These are phyloP conservation scores for Pezicula neosporulosa DNA, from an alignment of 2,329 filamentous ascomycete species.

Conservation along the genomic window DNA sequence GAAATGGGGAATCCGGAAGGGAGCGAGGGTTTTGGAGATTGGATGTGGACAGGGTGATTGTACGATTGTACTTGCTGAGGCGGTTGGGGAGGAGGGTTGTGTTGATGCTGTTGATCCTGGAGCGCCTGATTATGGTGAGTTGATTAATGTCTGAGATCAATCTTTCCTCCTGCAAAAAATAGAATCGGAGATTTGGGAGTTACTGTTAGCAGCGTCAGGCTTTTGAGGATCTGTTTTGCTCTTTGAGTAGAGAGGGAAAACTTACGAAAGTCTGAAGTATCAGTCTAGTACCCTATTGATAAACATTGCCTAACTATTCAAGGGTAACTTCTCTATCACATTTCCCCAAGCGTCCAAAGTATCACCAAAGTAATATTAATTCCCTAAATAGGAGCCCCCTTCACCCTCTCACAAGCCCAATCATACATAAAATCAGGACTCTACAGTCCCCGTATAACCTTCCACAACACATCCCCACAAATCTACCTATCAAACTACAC, in stretches of 20 bases:
- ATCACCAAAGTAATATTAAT: no score
- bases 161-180: neutral
- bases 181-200: no score
- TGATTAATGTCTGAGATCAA: neutral
- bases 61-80: constrained; percentile 49
- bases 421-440: constrained; percentile 35
- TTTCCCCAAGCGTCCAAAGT: neutral
- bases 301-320: no score
- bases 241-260: no score
- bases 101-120: constrained; percentile 52
- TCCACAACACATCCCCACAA: constrained; percentile 34
- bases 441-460: constrained; percentile 40
- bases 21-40: constrained; percentile 44
- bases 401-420: constrained; percentile 47
- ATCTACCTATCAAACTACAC: constrained; percentile 29
- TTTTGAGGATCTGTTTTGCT: no score
- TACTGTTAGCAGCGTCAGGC: no score
- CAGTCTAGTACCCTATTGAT: no score
- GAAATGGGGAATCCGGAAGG: neutral
- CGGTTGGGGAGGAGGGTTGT: constrained; percentile 38
- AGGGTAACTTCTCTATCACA: no score
- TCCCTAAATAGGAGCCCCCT: no score
- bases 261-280: no score
- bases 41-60: constrained; percentile 59
- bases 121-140: constrained; percentile 40